Conservation (phyloP, 2,329 filamentous ascomycete species). For the Purpureocillium lavendulum region DNA sequence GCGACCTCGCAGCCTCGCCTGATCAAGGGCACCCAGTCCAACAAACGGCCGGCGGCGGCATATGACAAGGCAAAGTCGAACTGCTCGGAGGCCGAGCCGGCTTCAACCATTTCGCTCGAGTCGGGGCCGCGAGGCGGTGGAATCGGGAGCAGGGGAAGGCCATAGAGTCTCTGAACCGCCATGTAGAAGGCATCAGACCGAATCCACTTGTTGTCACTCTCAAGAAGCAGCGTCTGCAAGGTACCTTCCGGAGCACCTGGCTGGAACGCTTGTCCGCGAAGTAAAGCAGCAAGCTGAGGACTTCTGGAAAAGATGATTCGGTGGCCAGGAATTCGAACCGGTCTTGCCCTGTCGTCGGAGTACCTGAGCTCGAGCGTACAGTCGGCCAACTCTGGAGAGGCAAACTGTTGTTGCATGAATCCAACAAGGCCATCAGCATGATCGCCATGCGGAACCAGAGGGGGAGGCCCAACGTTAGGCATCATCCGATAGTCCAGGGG, state of each 20-base stretch:
- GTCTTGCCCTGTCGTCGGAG: conserved; percentile 25
- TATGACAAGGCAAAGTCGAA: conserved; percentile 55
- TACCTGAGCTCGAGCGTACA: conserved; percentile 39
- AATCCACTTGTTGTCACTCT: conserved; percentile 43
- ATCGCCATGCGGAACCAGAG: conserved; percentile 18
- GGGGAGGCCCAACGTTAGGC: conserved; percentile 18
- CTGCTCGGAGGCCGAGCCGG: conserved; percentile 31
- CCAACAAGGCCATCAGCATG: conserved; percentile 27
- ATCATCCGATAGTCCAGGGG: conserved; percentile 24
- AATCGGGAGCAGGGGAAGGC: conserved; percentile 37
- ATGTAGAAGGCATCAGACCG: conserved; percentile 48
- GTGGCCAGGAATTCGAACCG: conserved; percentile 42
- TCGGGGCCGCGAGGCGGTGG: conserved; percentile 18
- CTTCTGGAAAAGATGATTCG: conserved; percentile 48
- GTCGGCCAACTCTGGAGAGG: conserved; percentile 26
- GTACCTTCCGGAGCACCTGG: conserved; percentile 14
- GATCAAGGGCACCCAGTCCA: conserved; percentile 47
- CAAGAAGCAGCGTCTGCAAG: conserved; percentile 27
- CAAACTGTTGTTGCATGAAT: conserved; percentile 30
- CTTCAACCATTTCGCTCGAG: conserved; percentile 22
- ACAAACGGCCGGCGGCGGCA: conserved; percentile 51
- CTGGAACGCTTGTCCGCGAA: conserved; percentile 21
- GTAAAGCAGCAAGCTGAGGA: conserved; percentile 15
- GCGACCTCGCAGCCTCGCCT: conserved; percentile 53
- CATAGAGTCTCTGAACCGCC: conserved; percentile 50